These are phyloP conservation scores for Podospora sp. DNA, from an alignment of 495 filamentous ascomycete genomes.

Conservation along the genomic window DNA sequence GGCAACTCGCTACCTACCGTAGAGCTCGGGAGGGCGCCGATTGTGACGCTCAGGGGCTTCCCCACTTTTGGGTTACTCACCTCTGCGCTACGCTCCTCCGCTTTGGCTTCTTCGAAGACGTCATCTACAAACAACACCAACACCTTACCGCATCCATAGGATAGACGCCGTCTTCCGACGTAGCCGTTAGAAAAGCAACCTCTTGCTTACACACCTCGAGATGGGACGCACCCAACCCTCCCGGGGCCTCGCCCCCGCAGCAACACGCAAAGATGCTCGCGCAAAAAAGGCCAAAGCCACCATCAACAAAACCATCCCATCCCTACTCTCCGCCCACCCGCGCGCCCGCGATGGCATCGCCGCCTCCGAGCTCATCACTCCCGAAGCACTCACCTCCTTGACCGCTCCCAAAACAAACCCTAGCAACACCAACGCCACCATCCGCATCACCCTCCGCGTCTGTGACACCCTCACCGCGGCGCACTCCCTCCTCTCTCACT, in stretches of 20 bases:
- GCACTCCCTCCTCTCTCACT: constrained; percentile 18
- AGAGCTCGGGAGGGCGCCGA: no score
- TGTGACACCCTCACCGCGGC: constrained; percentile 54
- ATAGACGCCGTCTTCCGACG: neutral
- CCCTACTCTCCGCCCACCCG: constrained; percentile 48
- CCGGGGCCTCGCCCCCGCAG: neutral
- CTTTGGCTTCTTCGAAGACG: neutral
- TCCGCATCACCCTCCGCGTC: constrained; percentile 43
- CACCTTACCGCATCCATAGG: neutral
- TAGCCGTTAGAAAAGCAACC: neutral
- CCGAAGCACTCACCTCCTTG: constrained; percentile 15
- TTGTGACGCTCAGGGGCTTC: neutral
- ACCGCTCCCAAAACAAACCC: constrained; percentile 12
- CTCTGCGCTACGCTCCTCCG: neutral
- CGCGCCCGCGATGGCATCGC: constrained; percentile 54
- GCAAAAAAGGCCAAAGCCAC: constrained; percentile 54
- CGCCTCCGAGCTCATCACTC: constrained; percentile 48
- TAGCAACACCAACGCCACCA: constrained; percentile 1
- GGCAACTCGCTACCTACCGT: no score
- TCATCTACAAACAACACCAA: neutral
- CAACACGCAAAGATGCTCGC: constrained; percentile 37
- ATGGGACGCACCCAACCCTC: constrained; percentile 17
- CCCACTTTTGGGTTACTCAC: neutral
- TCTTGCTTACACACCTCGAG: neutral
- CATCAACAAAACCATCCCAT: constrained; percentile 55